Evolutionary conservation across 257 asterid species (phyloP).

Genomic region (Thymus quinquecostatus): DNA sequence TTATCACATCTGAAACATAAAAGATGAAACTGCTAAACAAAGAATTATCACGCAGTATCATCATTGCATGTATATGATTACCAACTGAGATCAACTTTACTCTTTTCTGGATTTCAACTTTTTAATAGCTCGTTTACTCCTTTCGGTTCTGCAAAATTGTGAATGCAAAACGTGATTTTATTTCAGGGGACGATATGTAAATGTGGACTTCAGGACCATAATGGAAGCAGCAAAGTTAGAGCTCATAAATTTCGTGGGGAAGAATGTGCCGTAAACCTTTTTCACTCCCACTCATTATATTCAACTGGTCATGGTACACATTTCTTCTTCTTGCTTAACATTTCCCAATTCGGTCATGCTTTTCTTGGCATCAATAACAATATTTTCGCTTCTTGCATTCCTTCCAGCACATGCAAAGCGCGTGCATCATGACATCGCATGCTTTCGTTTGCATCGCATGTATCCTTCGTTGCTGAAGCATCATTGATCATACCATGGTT

Average conservation of each 20-base stretch:
- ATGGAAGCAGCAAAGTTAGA: conserved; percentile 89
- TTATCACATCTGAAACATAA: not conserved
- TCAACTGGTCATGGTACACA: not conserved
- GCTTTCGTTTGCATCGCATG: not conserved
- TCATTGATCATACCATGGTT: not conserved
- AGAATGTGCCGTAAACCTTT: conserved; percentile 38
- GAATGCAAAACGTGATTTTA: conserved; percentile 21
- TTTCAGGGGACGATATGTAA: conserved; percentile 86
- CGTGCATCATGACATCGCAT: not conserved
- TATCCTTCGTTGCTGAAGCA: not conserved
- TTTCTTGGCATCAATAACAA: not conserved
- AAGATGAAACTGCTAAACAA: not conserved
- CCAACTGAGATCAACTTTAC: not conserved
- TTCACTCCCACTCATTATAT: not conserved
- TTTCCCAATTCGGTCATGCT: not conserved
- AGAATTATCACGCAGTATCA: not conserved
- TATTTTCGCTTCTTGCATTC: not conserved
- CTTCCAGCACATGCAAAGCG: not conserved
- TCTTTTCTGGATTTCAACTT: not conserved
- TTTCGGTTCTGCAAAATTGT: not conserved
- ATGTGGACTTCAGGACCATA: conserved; percentile 70
- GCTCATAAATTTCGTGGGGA: conserved; percentile 61
- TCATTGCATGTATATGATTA: no score
- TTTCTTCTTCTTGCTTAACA: not conserved
- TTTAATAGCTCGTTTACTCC: not conserved